Base-by-base conservation (phyloP, 2,329 filamentous ascomycete species). In the Xylaria sp. region DNA sequence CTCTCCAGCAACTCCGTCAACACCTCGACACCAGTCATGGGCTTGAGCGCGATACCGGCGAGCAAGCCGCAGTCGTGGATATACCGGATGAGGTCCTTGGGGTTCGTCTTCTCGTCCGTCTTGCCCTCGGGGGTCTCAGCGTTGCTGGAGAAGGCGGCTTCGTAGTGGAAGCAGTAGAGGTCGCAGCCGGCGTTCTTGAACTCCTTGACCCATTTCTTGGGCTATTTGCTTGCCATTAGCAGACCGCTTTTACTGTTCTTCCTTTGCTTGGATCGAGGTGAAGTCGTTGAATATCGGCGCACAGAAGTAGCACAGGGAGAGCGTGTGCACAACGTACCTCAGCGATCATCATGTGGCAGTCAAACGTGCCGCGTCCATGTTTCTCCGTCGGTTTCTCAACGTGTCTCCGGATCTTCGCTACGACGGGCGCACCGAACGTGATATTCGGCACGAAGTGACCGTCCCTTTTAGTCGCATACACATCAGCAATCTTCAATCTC, bases 341-440 rank as follows among this genome's bases (percentile, higher is more conserved):
- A 70, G 91, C 87, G 73, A 99, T 96, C 94, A 99, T 99, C 94
- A 99, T 97, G 78, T 99, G 94, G 82, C 94, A 99, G 77, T 99
- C 94, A 74, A 99, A 99, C 11, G 93, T 97, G 63, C 94, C 94
- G 68, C 87, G 89, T 56, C 90, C 92, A 67, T 88, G 80, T 39
- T 82, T 82, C 55, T 82, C 79, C 47, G 80, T 80, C 2, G 92
- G 92, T 67, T 83, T 82, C 59, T 91, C 87, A 69, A 99, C 92
- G 70, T 96, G 90, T 51, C 84, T 81, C 64, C 94, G 87, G 70
- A 99, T 94, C 80, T 93, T 96, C 68, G 91, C 93, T 51, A 99
- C 94, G 44, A 99, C 92, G 4, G 93, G 92, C 18, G 93, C 87
- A 61, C 94, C 94, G 72, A 97, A 97, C 52, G 94, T 97, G 76